Conservation (phyloP, 495 filamentous ascomycete genomes). For the Glutinoglossum americanum region DNA sequence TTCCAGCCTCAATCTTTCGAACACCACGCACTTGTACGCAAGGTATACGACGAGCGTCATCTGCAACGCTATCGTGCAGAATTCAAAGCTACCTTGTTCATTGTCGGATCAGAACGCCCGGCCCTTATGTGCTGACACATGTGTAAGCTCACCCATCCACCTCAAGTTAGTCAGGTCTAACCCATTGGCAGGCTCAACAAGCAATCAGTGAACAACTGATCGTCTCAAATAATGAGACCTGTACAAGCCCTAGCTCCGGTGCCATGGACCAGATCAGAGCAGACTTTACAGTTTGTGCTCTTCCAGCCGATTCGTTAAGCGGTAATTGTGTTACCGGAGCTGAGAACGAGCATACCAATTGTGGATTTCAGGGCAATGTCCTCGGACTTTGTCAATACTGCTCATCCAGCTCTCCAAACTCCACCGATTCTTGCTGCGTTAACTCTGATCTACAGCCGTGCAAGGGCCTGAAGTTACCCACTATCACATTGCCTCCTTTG, state of each 20-base stretch:
- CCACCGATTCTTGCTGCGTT: slow-evolving; percentile 87
- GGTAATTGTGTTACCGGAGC: slow-evolving; percentile 52
- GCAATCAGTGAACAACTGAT: slow-evolving; percentile 77
- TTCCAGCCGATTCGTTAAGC: slow-evolving; percentile 57
- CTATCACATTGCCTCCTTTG: slow-evolving; percentile 46
- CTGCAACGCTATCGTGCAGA: slow-evolving; percentile 89
- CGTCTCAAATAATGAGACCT: slow-evolving; percentile 49
- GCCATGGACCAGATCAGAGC: slow-evolving; percentile 64
- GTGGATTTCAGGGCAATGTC: slow-evolving; percentile 65
- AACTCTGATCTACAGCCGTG: slow-evolving; percentile 57
- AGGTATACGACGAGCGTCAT: slow-evolving; percentile 82
- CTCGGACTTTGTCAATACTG: slow-evolving; percentile 79
- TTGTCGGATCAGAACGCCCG: slow-evolving; percentile 37
- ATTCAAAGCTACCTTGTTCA: slow-evolving; percentile 52
- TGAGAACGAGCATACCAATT: slow-evolving; percentile 67
- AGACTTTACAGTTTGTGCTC: slow-evolving; percentile 76
- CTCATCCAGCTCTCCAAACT: slow-evolving; percentile 56
- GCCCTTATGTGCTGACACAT: slow-evolving; percentile 79
- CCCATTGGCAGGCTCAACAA: slow-evolving; percentile 39
- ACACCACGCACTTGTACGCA: slow-evolving; percentile 74
- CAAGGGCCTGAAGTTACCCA: slow-evolving; percentile 48
- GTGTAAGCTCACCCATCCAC: slow-evolving; percentile 33
- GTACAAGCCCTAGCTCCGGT: slow-evolving; percentile 35
- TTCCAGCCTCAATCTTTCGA: slow-evolving; percentile 48
- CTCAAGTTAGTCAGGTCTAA: slow-evolving; percentile 11